Evolutionary conservation across 202 grass and related monocot species (phyloP).

Genomic region (Brachypodium distachyon): DNA sequence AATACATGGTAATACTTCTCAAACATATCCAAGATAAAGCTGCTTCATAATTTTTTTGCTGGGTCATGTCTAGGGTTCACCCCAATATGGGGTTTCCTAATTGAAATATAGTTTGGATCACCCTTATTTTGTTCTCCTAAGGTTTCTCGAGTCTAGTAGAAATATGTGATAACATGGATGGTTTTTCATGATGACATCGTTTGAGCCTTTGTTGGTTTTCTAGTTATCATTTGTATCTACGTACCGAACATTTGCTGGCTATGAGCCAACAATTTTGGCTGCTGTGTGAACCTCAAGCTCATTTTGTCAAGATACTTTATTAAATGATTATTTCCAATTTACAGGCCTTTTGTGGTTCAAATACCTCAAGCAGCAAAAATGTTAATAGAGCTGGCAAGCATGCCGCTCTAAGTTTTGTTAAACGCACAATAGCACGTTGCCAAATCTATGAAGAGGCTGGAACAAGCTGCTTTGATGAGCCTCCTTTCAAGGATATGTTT

Average conservation of each 20-base stretch:
- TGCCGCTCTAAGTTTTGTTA: constrained; percentile 63
- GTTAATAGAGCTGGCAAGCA: constrained; percentile 52
- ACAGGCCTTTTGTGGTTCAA: constrained; percentile 49
- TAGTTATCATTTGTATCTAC: neutral
- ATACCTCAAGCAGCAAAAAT: constrained; percentile 55
- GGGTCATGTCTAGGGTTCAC: constrained; percentile 3
- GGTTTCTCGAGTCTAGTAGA: neutral
- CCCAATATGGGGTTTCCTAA: constrained; percentile 13
- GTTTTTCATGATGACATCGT: neutral
- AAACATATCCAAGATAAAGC: constrained; percentile 2
- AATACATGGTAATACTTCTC: constrained; percentile 84
- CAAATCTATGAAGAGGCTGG: constrained; percentile 53
- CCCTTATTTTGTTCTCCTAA: constrained; percentile 13
- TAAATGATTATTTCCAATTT: constrained; percentile 14
- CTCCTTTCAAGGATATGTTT: constrained; percentile 75
- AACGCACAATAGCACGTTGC: constrained; percentile 48
- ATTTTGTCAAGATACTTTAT: neutral
- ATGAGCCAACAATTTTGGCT: neutral
- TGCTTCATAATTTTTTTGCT: constrained; percentile 27
- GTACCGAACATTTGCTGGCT: neutral
- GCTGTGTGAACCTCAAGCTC: neutral
- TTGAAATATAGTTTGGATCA: neutral
- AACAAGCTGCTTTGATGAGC: constrained; percentile 58
- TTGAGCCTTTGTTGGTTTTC: neutral
- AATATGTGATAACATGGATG: constrained; percentile 9